A percentile compares a stretch with the other conserved stretches of the same genome.
These are phyloP conservation scores for Pichia occidentalis DNA, from an alignment of 805 yeast species.

Conservation along the genomic window DNA sequence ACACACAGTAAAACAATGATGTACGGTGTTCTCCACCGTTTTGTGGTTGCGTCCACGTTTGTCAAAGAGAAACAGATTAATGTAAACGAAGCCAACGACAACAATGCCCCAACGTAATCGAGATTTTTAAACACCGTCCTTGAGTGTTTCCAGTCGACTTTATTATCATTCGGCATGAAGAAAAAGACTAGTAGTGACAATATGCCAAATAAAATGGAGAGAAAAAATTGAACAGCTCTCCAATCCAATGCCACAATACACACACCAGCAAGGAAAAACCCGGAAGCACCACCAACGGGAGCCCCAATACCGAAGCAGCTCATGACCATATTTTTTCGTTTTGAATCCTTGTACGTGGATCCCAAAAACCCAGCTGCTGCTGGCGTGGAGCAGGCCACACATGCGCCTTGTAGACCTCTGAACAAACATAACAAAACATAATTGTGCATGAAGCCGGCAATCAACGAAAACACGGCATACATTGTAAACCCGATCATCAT, in stretches of 20 bases:
- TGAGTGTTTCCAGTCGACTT: constrained; percentile 24
- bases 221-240: constrained; percentile 37
- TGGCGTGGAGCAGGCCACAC: constrained; percentile 39
- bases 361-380: constrained; percentile 43
- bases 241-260: constrained; percentile 34
- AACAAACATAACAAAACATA: constrained; percentile 35
- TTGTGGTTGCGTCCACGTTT: constrained; percentile 35
- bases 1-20: constrained; percentile 38
- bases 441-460: constrained; percentile 33
- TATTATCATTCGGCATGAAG: constrained; percentile 33
- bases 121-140: constrained; percentile 21
- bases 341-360: constrained; percentile 33
- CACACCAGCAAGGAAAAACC: constrained; percentile 39
- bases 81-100: constrained; percentile 35
- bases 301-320: constrained; percentile 41
- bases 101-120: constrained; percentile 40
- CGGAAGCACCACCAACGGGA: constrained; percentile 40
- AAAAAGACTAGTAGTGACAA: constrained; percentile 21
- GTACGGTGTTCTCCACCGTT: constrained; percentile 42
- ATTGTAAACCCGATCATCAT: constrained; percentile 30
- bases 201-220: constrained; percentile 33
- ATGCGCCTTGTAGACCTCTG: constrained; percentile 39
- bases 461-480: constrained; percentile 30
- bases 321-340: constrained; percentile 37
- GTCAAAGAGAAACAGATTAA: constrained; percentile 39